Base-by-base conservation (phyloP, 805 yeast species). In the Deakozyma indianensis region DNA sequence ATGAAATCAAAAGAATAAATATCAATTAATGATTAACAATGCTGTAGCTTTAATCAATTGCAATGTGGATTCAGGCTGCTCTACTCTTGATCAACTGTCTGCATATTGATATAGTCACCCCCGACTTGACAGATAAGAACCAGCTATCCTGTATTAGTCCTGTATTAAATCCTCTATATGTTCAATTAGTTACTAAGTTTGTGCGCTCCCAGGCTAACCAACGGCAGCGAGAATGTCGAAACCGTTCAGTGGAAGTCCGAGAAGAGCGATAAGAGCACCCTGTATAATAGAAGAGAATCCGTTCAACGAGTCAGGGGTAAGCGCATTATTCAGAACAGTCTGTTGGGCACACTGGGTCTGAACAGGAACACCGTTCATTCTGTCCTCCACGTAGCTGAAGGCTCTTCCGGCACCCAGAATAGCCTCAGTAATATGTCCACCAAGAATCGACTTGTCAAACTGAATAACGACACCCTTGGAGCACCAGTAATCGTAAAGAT, bases 391-490 rank as follows among this genome's bases (percentile, higher is more conserved):
- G 20, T 20, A 64, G 23, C 38, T 32, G 23, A 41, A 35, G 3
- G 52, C 51, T 23, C 42, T 45, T 23, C 46, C 44, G 22, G 46
- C 5, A 3, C 50, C 50, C 2, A 43, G 41, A 14, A 15, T 23
- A 27, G 42, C 47, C 3, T 29, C 35, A 4, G 44, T 24, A 14
- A 45, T 14, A 41, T 48, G 50, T 25, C 32, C 45, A 28, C 44
- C 41, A 24, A 42, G 43, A 3, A n/a, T 28, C 44, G 35, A 42
- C 15, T 43, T 40, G 22, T 45, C 43, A 22, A 22, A 47, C 41
- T 45, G 46, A 23, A 47, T 48, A 27, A 41, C 32, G 14, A 45
- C 50, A 22, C 50, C 50, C 7, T 21, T 5, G 15, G 16, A 25
- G 22, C 50, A 48, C 43, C 38, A 32, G 18, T 32, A 11, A 7